Base-by-base conservation (phyloP, 371 early-diverging fungal genomes). In the Synchytrium microbalum region DNA sequence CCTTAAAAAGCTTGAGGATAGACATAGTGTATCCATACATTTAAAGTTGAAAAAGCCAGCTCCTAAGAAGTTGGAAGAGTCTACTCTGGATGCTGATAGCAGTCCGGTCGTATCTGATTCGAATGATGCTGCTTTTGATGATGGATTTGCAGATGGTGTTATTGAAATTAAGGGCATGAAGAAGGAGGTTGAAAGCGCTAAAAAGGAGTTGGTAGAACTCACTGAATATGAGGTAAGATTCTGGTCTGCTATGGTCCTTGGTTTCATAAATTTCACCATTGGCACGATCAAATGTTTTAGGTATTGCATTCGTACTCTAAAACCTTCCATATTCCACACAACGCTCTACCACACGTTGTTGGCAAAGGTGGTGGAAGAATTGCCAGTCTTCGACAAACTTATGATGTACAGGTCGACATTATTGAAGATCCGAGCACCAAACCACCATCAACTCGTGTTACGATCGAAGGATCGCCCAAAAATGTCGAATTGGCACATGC, bases 131-230 rank as follows among this genome's bases (percentile, higher is more conserved):
- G 72, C 75, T 63, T 5, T 19, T 38, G 46, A 38, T 19, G 46
- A 38, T 38, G 46, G 46, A 38, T 38, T 85, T 82, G 66, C 69
- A 13, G 62, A 71, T 52, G 77, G 78, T 19, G 23, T 62, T 24
- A 88, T 94, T 23, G 80, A 78, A 2, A 84, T 96, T 55, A 83
- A 86, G 67, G 96, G 96, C 32, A 83, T 84, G 67, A 83, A 86
- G 72, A 77, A 82, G 64, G 90, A 87, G 71, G 91, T 88, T 2
- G 85, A 81, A 58, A 78, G 84, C 3, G 91, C 88, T 54, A 86
- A 87, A 72, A 81, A 79, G 32, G 88, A 86, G 61, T 80, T 96
- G 56, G 64, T 84, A 27, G 78, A 74, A 54, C 69, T 86, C 63
- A 82, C 88, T 2, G 87, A 87, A 65, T 79, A 81, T 53, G 75